Conservation (phyloP, 2,329 filamentous ascomycete genomes). For the Talaromyces funiculosus region DNA sequence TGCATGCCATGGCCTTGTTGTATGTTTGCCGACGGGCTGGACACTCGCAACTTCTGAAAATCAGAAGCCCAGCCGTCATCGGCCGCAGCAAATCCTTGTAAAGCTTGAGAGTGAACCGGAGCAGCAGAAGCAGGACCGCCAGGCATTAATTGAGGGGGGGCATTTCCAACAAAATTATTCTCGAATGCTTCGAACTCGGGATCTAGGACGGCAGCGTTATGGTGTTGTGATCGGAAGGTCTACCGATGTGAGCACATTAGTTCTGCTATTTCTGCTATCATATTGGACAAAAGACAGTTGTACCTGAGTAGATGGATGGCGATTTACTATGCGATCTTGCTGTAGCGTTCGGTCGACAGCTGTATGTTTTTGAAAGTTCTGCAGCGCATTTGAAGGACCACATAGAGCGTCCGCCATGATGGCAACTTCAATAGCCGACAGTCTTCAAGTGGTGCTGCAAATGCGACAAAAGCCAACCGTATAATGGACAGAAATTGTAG, state of each 20-base stretch:
- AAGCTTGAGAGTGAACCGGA: slow-evolving; percentile 19
- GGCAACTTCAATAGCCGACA: slow-evolving; percentile 7
- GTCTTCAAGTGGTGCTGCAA: background rate
- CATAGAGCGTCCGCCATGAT: slow-evolving; percentile 64
- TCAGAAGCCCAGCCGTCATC: slow-evolving; percentile 40
- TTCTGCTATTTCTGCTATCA: slow-evolving; percentile 8
- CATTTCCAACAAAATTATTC: slow-evolving; percentile 27
- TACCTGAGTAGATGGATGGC: slow-evolving; percentile 50
- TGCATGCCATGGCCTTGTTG: slow-evolving; percentile 45
- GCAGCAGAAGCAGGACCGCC: slow-evolving; percentile 24
- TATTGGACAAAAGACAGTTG: background rate
- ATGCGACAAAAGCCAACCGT: background rate
- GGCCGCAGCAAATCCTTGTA: slow-evolving; percentile 19
- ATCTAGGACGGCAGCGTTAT: slow-evolving; percentile 53
- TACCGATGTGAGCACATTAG: slow-evolving; percentile 33
- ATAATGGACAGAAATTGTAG: background rate
- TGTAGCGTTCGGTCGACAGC: slow-evolving; percentile 64
- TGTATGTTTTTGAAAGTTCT: slow-evolving; percentile 66
- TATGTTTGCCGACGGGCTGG: slow-evolving; percentile 37
- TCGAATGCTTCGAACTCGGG: slow-evolving; percentile 67
- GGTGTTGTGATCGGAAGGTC: slow-evolving; percentile 58
- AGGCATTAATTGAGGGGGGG: slow-evolving; percentile 35
- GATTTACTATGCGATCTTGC: slow-evolving; percentile 60
- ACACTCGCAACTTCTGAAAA: slow-evolving; percentile 42
- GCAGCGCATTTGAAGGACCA: slow-evolving; percentile 69